phyloP scores from a whole-genome alignment of 768 basidiomycete species.

The Rhodotorula kratochvilovae region DNA sequence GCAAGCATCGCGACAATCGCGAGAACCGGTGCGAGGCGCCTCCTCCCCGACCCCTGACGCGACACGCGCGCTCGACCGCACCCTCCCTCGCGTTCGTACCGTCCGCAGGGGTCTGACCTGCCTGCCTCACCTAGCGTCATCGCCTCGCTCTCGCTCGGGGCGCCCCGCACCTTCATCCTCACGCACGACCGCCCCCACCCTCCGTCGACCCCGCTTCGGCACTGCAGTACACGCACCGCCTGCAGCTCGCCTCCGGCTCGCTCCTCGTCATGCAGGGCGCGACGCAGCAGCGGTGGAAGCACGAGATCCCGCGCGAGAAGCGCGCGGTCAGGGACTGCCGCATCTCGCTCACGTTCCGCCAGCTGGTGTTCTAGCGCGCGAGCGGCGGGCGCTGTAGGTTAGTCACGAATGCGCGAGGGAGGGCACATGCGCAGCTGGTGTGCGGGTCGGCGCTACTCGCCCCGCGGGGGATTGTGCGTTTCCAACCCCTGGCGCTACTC shows the following conservation, averaged over 20 bases:
- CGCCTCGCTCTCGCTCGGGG: constrained; percentile 50
- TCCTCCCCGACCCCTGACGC: not conserved
- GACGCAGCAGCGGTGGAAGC: constrained; percentile 53
- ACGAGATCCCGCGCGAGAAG: constrained; percentile 45
- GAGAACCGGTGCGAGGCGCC: constrained; percentile 45
- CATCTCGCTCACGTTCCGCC: constrained; percentile 52
- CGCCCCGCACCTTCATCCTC: constrained; percentile 50
- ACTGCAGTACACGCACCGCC: not conserved
- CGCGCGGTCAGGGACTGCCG: constrained; percentile 46
- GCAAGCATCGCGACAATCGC: constrained; percentile 45
- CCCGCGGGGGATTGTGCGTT: too few species aligned
- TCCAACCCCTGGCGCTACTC: too few species aligned
- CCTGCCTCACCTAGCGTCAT: constrained; percentile 43
- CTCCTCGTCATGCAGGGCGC: constrained; percentile 52
- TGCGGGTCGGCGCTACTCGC: too few species aligned
- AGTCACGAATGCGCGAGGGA: too few species aligned
- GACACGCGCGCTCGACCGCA: not conserved
- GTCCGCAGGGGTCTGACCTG: too few species aligned
- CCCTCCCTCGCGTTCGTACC: too few species aligned
- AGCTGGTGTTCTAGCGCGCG: constrained; percentile 43
- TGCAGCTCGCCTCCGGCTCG: constrained; percentile 48
- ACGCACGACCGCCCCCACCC: constrained; percentile 39
- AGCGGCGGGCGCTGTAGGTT: too few species aligned
- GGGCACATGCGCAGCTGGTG: too few species aligned
- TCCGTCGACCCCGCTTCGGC: not conserved